Conservation (phyloP, 768 basidiomycete genomes). For the Flagelloscypha sp. region DNA sequence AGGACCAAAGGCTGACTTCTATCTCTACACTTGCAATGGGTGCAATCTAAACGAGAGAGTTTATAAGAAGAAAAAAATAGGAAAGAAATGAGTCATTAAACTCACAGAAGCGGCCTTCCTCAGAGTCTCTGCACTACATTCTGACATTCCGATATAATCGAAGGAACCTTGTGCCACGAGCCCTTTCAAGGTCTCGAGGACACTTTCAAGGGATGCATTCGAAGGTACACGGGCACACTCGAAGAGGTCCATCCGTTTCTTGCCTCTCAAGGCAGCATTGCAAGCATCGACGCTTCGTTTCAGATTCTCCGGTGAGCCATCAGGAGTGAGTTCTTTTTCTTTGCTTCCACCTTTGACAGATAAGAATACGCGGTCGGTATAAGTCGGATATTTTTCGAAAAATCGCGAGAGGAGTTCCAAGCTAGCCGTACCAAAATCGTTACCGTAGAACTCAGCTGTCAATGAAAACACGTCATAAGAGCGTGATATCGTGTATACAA, state of each 20-base stretch:
- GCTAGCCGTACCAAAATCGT: constrained; percentile 31
- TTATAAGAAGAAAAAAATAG: no score
- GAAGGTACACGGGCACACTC: constrained; percentile 41
- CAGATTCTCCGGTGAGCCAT: constrained; percentile 35
- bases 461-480: constrained; percentile 8
- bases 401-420: constrained; percentile 41
- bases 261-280: constrained; percentile 36
- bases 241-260: constrained; percentile 54
- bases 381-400: constrained; percentile 33
- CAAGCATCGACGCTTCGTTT: constrained; percentile 39
- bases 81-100: constrained; percentile 2
- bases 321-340: no score
- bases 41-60: constrained; percentile 28
- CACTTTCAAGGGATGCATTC: constrained; percentile 37
- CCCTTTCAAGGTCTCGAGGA: constrained; percentile 30
- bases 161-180: constrained; percentile 50
- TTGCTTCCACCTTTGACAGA: constrained; percentile 22
- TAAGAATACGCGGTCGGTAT: constrained; percentile 24
- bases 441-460: constrained; percentile 53
- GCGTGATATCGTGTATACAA: not conserved
- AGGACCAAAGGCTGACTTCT: constrained; percentile 57
- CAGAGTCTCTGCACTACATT: constrained; percentile 41
- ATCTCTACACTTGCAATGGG: constrained; percentile 58
- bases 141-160: constrained; percentile 52
- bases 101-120: constrained; percentile 25